Evolutionary conservation across 1,284 basidiomycete species (phyloP), one percentile per base, ranked within the genome.

Genomic region (Retiboletus flavoniger): DNA sequence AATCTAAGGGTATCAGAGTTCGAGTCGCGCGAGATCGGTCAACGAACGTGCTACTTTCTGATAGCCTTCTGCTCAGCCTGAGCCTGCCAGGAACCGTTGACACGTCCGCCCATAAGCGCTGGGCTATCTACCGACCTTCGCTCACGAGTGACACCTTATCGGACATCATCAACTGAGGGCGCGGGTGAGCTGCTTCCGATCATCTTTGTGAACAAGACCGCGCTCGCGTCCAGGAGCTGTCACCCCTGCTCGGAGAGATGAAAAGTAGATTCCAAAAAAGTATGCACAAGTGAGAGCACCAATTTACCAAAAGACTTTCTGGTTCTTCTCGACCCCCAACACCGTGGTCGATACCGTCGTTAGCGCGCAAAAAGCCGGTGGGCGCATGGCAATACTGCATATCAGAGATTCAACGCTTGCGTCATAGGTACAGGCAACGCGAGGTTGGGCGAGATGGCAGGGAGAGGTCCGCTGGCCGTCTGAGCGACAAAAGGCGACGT

Each of bases 121-220:
- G 21, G 11, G 17, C 10, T 10, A 24, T 44, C 21, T 16, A 56
- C 75, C 31, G 35, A 85, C 88, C 85, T 70, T 81, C 74, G 60
- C 88, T 85, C 6, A 90, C 84, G 46, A 82, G 73, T 1, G 84
- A 81, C 1, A 84, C 83, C 39, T 24, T 6, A 6, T 24, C 24
- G 24, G 24, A 24, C 24, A n/a, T n/a, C n/a, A n/a, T n/a, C n/a
- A n/a, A n/a, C n/a, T n/a, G n/a, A n/a, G n/a, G n/a, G n/a, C n/a
- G n/a, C n/a, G n/a, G n/a, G n/a, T n/a, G n/a, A n/a, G n/a, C n/a
- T n/a, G n/a, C n/a, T n/a, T n/a, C n/a, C n/a, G n/a, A n/a, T n/a
- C n/a, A n/a, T n/a, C n/a, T n/a, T n/a, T n/a, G n/a, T n/a, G n/a
- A n/a, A n/a, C n/a, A n/a, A n/a, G n/a, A n/a, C n/a, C n/a, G n/a